These are phyloP conservation scores for Rhododendron mucronatum DNA, from an alignment of 148 eudicot species.

Conservation along the genomic window DNA sequence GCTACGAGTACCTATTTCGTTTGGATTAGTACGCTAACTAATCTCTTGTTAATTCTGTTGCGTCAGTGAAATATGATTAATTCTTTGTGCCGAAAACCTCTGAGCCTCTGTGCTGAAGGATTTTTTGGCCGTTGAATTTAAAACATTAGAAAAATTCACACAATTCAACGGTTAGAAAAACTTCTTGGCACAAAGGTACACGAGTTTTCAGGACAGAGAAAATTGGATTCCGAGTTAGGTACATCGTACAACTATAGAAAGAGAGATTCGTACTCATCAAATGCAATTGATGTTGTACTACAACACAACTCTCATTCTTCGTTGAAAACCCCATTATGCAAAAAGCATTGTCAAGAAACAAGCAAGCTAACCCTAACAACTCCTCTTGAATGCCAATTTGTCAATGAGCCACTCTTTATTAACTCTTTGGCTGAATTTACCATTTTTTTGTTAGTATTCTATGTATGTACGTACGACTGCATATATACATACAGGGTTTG, in stretches of 20 bases:
- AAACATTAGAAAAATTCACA: too few relatives aligned
- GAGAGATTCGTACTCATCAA: neutral
- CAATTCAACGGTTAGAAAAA: too few relatives aligned
- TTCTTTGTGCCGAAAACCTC: too few relatives aligned
- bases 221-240: neutral
- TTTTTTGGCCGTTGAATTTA: too few relatives aligned
- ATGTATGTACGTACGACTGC: too few relatives aligned
- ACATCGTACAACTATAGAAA: neutral
- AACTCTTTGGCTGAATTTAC: neutral
- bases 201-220: accelerated
- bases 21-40: too few relatives aligned
- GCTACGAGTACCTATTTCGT: too few relatives aligned
- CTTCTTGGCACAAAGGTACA: too few relatives aligned
- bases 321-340: neutral
- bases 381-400: neutral
- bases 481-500: neutral
- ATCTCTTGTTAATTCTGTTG: too few relatives aligned
- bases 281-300: neutral
- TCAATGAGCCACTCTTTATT: neutral
- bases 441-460: neutral
- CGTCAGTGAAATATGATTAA: too few relatives aligned
- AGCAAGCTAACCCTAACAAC: neutral
- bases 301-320: neutral
- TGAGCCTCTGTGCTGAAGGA: too few relatives aligned
- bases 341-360: neutral